Base-by-base conservation (phyloP, 2,329 filamentous ascomycete genomes). In the Neonectria faginata region DNA sequence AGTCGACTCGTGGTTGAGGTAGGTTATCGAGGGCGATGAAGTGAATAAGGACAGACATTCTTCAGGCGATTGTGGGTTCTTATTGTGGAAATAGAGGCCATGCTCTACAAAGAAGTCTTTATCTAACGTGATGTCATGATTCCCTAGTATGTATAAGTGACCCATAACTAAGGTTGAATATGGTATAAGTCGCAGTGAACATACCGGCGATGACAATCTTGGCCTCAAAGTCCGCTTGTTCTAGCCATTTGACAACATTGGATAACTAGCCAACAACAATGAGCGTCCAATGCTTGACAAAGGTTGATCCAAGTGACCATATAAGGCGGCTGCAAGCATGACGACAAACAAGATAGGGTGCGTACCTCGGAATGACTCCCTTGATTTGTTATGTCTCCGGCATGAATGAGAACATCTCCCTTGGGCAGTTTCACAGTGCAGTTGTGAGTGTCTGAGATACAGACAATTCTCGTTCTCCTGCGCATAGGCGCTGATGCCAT, bases 401-500 rank as follows among this genome's bases (percentile, higher is more conserved):
- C 91, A 74, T 93, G 91, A 54, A 94, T 89, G 36, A 94, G 82
- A 9, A 94, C 86, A 74, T 94, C 91, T 44, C 91, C 92, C 22
- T 84, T 84, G 0, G 92, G 91, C 1, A 93, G 83, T 70, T 87
- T 89, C 70, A 86, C 82, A 2, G 83, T 83, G 69, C 82, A 84
- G 75, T 92, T 92, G 78, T 94, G 91, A 2, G 91, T 94, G 78
- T 94, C 92, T 4, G 91, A 92, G 60, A 94, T 85, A 79, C 91
- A 93, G 57, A 94, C 90, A 62, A 94, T 85, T 65, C 91, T 86
- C 6, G 90, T 89, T 67, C 85, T 80, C 57, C 83, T 70, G 50
- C 60, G 57, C 65, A 59, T 65, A n/a, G 45, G 51, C 16, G 54
- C 48, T 55, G 52, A 12, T 41, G 68, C 54, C 68, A 72, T 72